These are phyloP conservation scores for Middelhovenomyces tepae DNA, from an alignment of 805 yeast genomes.

Conservation along the genomic window DNA sequence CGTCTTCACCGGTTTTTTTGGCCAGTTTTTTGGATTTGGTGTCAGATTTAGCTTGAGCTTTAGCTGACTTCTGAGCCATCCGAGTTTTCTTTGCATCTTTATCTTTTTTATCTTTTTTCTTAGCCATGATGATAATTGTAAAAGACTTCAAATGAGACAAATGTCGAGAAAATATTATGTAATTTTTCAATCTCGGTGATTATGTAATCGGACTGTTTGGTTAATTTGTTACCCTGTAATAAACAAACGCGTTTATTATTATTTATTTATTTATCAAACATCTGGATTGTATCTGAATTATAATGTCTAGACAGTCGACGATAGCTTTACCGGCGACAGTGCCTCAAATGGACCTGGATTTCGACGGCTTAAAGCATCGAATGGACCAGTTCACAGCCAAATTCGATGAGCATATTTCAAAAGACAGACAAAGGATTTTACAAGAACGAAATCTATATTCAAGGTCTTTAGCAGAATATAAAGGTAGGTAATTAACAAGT, in stretches of 20 bases:
- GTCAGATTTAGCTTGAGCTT: constrained; percentile 66
- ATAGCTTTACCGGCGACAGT: constrained; percentile 6
- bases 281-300: no score
- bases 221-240: no score
- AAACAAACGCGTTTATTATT: no score
- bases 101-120: constrained; percentile 69
- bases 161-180: no score
- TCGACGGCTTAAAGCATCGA: constrained; percentile 30
- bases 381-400: constrained; percentile 33
- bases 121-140: constrained; percentile 71
- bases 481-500: constrained; percentile 10
- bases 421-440: constrained; percentile 24
- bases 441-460: constrained; percentile 16
- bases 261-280: no score
- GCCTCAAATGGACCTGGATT: constrained; percentile 22
- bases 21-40: constrained; percentile 64
- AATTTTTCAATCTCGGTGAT: no score
- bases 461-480: constrained; percentile 12
- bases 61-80: constrained; percentile 71
- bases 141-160: no score
- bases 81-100: constrained; percentile 90
- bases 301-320: constrained; percentile 1
- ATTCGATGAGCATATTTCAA: constrained; percentile 30
- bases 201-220: no score
- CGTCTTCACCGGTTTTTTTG: constrained; percentile 68